Base-by-base conservation (phyloP, 2,329 filamentous ascomycete species). In the Hypoxylon sp. region DNA sequence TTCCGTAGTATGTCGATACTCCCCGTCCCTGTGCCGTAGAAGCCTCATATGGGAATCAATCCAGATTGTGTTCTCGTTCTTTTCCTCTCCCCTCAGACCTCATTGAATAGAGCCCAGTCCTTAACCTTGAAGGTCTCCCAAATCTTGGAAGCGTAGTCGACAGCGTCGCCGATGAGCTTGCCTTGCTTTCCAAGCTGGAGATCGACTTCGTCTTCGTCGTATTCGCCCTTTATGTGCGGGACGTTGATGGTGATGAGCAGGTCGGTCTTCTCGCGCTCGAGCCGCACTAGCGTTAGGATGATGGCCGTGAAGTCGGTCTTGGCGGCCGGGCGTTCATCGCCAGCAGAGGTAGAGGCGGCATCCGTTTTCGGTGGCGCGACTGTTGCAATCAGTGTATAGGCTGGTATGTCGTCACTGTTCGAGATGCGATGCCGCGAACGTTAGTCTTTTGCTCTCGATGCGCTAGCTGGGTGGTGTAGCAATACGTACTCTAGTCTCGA, bases 161-260 rank as follows among this genome's bases (percentile, higher is more conserved):
- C 86, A 5, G 86, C 87, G 73, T 90, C 86, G 56, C 90, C 90
- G 74, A 93, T 90, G 70, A 92, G 81, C 78, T 88, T 85, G 3
- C 90, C 91, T 75, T 87, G 86, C 76, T 87, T 89, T 14, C 89
- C 89, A 62, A 89, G 80, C 75, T 89, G 85, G 61, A 90, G 80
- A 75, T 93, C 88, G 14, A 95, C 88, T 32, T 93, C 90, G 7
- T 91, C 90, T 78, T 90, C 87, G 73, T 90, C 84, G 77, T 93
- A 93, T 78, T 92, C 88, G 68, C 90, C 90, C 73, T 88, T 85
- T 72, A 93, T 90, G 76, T 96, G 91, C 28, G 94, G 95, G 51
- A 97, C 92, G 80, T 97, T 98, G 76, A 97, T 88, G 43, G 92
- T 92, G 68, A 97, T 89, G 50, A 97, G 82, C 41, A 98, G 82